Percentiles rank a stretch among this genome's conserved stretches.
phyloP scores from a whole-genome alignment of 148 eudicot species.

The Diospyros lotus region DNA sequence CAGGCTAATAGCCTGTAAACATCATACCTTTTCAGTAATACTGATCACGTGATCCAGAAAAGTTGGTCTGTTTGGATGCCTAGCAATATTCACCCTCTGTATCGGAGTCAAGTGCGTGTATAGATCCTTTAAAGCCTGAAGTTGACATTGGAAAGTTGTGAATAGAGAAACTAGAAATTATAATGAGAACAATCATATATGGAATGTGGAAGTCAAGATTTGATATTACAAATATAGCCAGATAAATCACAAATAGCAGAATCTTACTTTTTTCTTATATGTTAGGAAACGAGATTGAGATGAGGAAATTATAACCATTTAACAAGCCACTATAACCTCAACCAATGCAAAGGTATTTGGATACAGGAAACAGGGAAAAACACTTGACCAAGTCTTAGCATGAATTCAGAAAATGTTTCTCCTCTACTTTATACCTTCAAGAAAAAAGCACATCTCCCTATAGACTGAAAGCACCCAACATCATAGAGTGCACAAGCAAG shows the following conservation, averaged over 20 bases:
- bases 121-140: conserved; percentile 72
- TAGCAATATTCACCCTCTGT: conserved; percentile 87
- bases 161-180: conserved; percentile 7
- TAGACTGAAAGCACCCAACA: background rate
- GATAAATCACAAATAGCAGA: background rate
- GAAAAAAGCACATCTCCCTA: background rate
- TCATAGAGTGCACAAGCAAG: background rate
- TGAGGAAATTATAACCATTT: background rate
- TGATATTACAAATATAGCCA: background rate
- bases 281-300: background rate
- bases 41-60: conserved; percentile 80
- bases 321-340: background rate
- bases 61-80: conserved; percentile 96
- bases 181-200: background rate
- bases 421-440: no score
- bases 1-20: conserved; percentile 2
- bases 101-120: conserved; percentile 78
- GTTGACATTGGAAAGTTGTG: conserved; percentile 3
- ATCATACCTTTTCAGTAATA: conserved; percentile 76
- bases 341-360: background rate
- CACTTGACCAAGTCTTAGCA: background rate
- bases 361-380: background rate
- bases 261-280: background rate
- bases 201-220: background rate
- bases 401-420: background rate